Evolutionary conservation across 768 basidiomycete genomes (phyloP).

Genomic region (Agrocybe praecox): DNA sequence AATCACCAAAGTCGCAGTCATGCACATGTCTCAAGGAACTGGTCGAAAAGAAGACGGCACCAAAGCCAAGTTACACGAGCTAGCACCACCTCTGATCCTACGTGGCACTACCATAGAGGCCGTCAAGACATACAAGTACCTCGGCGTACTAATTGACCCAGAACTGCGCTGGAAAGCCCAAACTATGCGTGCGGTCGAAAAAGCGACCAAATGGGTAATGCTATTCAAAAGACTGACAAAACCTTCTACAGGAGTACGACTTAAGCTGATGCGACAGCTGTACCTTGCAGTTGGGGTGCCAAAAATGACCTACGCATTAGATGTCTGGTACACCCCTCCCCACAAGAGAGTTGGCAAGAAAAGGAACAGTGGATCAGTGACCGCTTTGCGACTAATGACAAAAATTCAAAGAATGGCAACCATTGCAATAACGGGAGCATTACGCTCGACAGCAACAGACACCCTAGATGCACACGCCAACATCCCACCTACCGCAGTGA

Average conservation of each 20-base stretch:
- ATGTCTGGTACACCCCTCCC: conserved; percentile 8
- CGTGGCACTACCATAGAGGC: neutral
- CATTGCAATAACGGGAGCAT: conserved; percentile 2
- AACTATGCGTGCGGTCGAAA: neutral
- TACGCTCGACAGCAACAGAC: neutral
- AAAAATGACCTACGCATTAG: conserved; percentile 6
- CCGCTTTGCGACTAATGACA: neutral
- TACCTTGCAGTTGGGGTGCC: conserved; percentile 10
- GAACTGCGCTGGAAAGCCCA: conserved; percentile 3
- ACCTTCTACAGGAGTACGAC: conserved; percentile 7
- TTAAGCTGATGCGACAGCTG: conserved; percentile 11
- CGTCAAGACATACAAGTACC: neutral
- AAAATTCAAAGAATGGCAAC: conserved; percentile 4
- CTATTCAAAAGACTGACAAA: conserved; percentile 9
- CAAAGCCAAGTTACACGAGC: neutral
- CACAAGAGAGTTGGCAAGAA: neutral
- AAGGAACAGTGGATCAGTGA: conserved; percentile 4
- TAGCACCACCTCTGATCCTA: neutral
- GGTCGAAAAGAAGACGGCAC: neutral
- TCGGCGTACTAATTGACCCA: conserved; percentile 1
- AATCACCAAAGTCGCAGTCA: neutral
- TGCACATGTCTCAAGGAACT: neutral
- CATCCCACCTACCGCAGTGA: neutral
- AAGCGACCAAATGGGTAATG: conserved; percentile 8
- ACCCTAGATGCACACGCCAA: conserved; percentile 1